Evolutionary conservation across 768 basidiomycete species (phyloP), one percentile per base, ranked within the genome.

Genomic region (Rubroboletus pulcherrimus): DNA sequence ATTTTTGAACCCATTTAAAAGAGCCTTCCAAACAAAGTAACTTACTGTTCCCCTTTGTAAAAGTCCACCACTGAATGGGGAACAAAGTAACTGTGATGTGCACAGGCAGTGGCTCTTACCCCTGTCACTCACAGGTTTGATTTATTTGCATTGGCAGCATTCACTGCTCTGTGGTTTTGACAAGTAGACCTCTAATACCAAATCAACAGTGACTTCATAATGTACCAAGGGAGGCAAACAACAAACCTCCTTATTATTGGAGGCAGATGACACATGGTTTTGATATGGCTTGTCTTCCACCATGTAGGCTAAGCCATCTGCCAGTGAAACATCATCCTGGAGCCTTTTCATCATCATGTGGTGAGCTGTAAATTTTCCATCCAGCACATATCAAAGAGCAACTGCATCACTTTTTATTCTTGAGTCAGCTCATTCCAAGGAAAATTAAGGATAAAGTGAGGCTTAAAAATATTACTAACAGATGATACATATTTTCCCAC

Each of bases 1-100:
- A n/a, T n/a, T n/a, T n/a, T n/a, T n/a, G n/a, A n/a, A n/a, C n/a
- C n/a, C n/a, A n/a, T n/a, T n/a, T n/a, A n/a, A n/a, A n/a, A n/a
- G n/a, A n/a, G n/a, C n/a, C n/a, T n/a, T n/a, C n/a, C n/a, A n/a
- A n/a, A n/a, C n/a, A n/a, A n/a, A n/a, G n/a, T 38, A 35, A 35
- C 37, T 17, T 37, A 55, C 34, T 52, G 26, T 6, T 74, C 68
- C 0, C 70, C 71, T 31, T 65, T 65, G 39, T 67, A 66, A 44
- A 74, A 68, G 43, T 73, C 68, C 0, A 73, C 72, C 4, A 70
- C 49, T 0, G 62, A 57, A 45, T 70, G 64, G 0, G 67, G 71
- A 30, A 62, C 47, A 66, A 74, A 52, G 39, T 49, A 56, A 0
- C 54, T 39, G 26, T 58, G 49, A 14, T 1, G 15, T 2, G 44